Evolutionary conservation across 139 green algal genomes (phyloP).

Genomic region (Coelastrella sp.): DNA sequence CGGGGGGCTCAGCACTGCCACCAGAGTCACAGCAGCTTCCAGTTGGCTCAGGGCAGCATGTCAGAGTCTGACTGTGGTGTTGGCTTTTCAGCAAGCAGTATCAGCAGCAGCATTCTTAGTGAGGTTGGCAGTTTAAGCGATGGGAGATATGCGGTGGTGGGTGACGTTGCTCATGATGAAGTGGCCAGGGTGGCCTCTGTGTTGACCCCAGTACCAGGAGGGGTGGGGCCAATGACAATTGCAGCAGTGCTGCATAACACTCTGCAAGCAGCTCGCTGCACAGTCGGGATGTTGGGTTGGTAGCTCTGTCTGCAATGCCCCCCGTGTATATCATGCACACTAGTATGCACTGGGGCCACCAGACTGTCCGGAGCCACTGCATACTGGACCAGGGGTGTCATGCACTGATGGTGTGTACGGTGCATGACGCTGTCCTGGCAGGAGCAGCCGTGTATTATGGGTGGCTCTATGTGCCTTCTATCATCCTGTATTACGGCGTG

Average conservation of each 20-base stretch:
- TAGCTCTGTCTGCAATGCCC: too few relatives aligned
- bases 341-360: too few relatives aligned
- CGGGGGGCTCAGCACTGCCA: neutral
- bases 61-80: neutral
- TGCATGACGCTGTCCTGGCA: too few relatives aligned
- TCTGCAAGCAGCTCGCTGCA: conserved; percentile 36
- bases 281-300: conserved; percentile 18
- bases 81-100: neutral
- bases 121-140: neutral
- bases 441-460: too few relatives aligned
- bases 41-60: neutral
- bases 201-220: conserved; percentile 90
- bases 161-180: conserved; percentile 77
- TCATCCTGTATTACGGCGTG: too few relatives aligned
- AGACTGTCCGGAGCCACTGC: too few relatives aligned
- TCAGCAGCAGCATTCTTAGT: neutral
- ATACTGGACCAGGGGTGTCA: neutral
- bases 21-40: neutral
- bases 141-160: conserved; percentile 74
- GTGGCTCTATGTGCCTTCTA: too few relatives aligned
- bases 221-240: conserved; percentile 94
- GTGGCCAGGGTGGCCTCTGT: conserved; percentile 65
- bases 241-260: conserved; percentile 48
- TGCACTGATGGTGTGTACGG: too few relatives aligned
- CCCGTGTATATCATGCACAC: too few relatives aligned